These are phyloP conservation scores for Gossypium aridum DNA, from an alignment of 441 rosid genomes.

Conservation along the genomic window DNA sequence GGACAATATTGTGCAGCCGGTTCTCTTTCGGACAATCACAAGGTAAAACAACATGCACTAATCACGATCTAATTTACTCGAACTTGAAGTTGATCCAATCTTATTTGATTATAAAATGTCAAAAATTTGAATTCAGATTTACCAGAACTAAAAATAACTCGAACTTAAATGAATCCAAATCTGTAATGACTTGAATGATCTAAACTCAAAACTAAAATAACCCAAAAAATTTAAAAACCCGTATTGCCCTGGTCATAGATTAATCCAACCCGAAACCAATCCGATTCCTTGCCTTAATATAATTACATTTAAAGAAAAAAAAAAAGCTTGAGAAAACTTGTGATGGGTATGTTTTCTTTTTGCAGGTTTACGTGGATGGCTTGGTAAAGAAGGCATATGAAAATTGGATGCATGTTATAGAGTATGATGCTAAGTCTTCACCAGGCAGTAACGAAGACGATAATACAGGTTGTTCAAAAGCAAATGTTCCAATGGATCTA, in stretches of 20 bases:
- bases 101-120: neutral
- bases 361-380: constrained; percentile 69
- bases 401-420: constrained; percentile 85
- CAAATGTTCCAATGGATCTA: constrained; percentile 25
- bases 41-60: constrained; percentile 35
- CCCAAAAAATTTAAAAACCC: too few relatives aligned
- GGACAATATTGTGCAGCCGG: constrained; percentile 49
- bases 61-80: neutral
- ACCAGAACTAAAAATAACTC: neutral
- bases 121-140: too few relatives aligned
- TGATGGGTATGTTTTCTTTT: constrained; percentile 11
- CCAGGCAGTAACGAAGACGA: constrained; percentile 45
- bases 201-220: too few relatives aligned
- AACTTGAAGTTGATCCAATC: neutral
- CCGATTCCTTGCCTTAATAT: neutral
- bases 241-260: too few relatives aligned
- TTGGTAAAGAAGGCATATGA: constrained; percentile 92
- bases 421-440: constrained; percentile 84
- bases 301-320: neutral
- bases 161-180: too few relatives aligned
- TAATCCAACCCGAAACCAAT: too few relatives aligned
- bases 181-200: too few relatives aligned
- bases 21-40: constrained; percentile 81
- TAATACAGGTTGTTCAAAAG: constrained; percentile 27
- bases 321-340: constrained; percentile 2